Evolutionary conservation across 805 yeast species (phyloP).

Genomic region (Phaffomyces opuntiae): DNA sequence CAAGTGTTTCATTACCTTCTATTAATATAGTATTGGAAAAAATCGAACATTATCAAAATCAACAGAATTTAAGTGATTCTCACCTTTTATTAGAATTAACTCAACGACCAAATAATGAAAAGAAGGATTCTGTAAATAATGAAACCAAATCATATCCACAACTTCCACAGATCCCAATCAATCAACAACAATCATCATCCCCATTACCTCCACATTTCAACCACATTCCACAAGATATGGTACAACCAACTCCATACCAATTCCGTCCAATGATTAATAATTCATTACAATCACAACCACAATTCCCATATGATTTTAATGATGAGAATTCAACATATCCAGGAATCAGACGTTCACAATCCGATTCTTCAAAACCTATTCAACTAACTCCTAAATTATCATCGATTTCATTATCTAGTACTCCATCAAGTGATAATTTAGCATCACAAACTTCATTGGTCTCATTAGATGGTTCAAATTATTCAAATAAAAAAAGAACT

Average conservation of each 20-base stretch:
- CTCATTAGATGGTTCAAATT: constrained; percentile 5
- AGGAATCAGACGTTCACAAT: background rate
- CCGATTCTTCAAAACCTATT: background rate
- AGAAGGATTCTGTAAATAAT: background rate
- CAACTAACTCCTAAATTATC: constrained; percentile 4
- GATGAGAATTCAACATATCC: background rate
- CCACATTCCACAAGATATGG: background rate
- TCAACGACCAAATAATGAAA: constrained; percentile 7
- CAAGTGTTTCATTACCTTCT: constrained; percentile 16
- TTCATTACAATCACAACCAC: background rate
- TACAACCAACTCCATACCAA: too few relatives aligned
- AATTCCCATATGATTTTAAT: background rate
- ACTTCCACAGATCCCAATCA: background rate
- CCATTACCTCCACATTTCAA: background rate
- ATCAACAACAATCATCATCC: background rate
- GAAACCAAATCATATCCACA: background rate
- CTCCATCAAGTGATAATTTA: constrained; percentile 13
- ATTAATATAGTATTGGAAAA: constrained; percentile 19
- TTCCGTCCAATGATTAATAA: background rate
- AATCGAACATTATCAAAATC: constrained; percentile 22
- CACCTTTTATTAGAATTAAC: constrained; percentile 21
- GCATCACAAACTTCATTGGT: background rate
- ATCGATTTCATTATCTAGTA: constrained; percentile 7
- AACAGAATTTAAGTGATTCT: constrained; percentile 24
- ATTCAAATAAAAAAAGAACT: constrained; percentile 41